phyloP scores from a whole-genome alignment of 805 yeast species.

The Kazachstania viticola region DNA sequence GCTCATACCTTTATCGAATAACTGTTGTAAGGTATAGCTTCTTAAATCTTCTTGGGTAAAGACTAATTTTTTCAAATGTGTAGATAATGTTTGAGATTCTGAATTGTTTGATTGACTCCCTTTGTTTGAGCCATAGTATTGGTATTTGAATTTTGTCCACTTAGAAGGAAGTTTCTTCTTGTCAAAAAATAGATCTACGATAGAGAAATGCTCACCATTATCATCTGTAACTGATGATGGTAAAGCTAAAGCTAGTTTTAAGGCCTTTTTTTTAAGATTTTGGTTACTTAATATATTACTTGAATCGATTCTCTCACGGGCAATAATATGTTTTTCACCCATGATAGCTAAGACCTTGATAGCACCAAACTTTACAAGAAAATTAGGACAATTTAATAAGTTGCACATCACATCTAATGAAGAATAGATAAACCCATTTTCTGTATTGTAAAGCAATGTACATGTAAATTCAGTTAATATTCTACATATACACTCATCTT shows the following conservation, averaged over 20 bases:
- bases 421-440: constrained; percentile 56
- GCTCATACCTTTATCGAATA: constrained; percentile 48
- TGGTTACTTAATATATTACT: constrained; percentile 15
- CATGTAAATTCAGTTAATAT: constrained; percentile 52
- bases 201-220: constrained; percentile 31
- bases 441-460: constrained; percentile 54
- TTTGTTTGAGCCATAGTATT: constrained; percentile 30
- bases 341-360: constrained; percentile 48
- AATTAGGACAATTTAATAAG: constrained; percentile 47
- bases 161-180: constrained; percentile 38
- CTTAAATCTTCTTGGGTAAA: constrained; percentile 47
- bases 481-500: constrained; percentile 38
- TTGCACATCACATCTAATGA: constrained; percentile 49
- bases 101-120: constrained; percentile 14
- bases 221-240: constrained; percentile 38
- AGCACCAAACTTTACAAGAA: constrained; percentile 47
- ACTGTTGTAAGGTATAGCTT: constrained; percentile 44
- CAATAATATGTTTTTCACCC: constrained; percentile 45
- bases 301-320: constrained; percentile 22
- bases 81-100: constrained; percentile 1
- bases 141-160: constrained; percentile 46
- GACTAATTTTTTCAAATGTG: constrained; percentile 34
- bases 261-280: constrained; percentile 33
- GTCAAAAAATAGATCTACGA: constrained; percentile 36
- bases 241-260: constrained; percentile 42